Evolutionary conservation across 345 rosid species (phyloP).

Genomic region (Zanthoxylum bungeanum): DNA sequence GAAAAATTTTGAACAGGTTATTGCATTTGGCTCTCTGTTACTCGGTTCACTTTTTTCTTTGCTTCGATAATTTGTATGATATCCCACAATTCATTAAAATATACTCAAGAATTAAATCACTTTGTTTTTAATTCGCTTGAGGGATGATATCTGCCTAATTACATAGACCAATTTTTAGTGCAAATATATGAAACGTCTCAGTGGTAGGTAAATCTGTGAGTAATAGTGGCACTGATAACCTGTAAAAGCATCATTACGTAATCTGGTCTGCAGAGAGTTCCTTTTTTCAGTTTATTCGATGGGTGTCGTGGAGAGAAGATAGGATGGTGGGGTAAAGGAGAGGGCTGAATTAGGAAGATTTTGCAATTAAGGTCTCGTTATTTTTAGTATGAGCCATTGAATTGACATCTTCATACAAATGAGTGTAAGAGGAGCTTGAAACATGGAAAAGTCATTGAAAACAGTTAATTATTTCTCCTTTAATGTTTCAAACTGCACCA

Average conservation of each 20-base stretch:
- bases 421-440: too few relatives aligned
- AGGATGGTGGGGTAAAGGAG: neutral
- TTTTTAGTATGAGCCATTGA: neutral
- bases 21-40: slow-evolving; percentile 6
- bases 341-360: neutral
- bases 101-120: neutral
- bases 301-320: neutral
- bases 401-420: too few relatives aligned
- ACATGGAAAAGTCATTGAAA: neutral
- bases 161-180: neutral
- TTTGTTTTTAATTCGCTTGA: neutral
- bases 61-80: neutral
- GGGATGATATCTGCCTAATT: neutral
- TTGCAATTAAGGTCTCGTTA: neutral
- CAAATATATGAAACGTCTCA: neutral
- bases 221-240: neutral
- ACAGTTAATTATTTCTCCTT: neutral
- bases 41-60: slow-evolving; percentile 1
- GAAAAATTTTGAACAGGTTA: slow-evolving; percentile 90
- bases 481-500: too few relatives aligned
- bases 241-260: neutral
- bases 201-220: neutral
- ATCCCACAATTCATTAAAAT: too few relatives aligned
- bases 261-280: neutral
- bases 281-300: neutral